Evolutionary conservation across 2,329 filamentous ascomycete species (phyloP), one percentile per base, ranked within the genome.

Genomic region (Xylaria sp.): DNA sequence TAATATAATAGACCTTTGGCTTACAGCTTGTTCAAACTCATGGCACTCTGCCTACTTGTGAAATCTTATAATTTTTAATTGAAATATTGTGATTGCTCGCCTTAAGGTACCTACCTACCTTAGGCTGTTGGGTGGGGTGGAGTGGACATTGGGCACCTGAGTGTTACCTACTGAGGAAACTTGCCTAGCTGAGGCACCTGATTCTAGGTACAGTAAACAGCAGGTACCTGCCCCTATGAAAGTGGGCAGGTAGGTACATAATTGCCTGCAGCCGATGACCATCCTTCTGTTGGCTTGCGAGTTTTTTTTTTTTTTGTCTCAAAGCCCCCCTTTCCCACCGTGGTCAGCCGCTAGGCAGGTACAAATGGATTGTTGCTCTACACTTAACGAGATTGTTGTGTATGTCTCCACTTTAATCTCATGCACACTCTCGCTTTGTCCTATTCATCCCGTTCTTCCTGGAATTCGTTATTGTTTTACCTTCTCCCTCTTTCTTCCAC

Each of bases 401-500:
- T 4, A 14, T 34, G 42, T 30, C 55, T 6, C 61, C 65, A 64
- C 61, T 54, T 61, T 62, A 64, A 70, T 68, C 30, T 45, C 39
- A 57, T 66, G 55, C 58, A 54, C 69, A 62, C 24, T 39, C 61
- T 64, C n/a, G 48, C 54, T 24, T 42, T 57, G 32, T 57, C 51
- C 51, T 27, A 51, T 51, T 55, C 24, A 21, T 55, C 51, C 51
- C 24, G 34, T 34, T 67, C 59, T 42, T 67, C 55, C 53, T 48
- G 4, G 24, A 27, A 47, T 53, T 67, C 57, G 54, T 48, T 39
- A n/a, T 50, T 57, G 39, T 64, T 66, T 68, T 59, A 55, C 58
- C 21, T 66, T 61, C 67, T 65, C 51, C 57, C 61, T 57, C 58
- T 36, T 66, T 64, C 68, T 65, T 58, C 54, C 64, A 59, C 64